Conservation (phyloP, 2,329 filamentous ascomycete genomes). For the Ophiostoma piceae region DNA sequence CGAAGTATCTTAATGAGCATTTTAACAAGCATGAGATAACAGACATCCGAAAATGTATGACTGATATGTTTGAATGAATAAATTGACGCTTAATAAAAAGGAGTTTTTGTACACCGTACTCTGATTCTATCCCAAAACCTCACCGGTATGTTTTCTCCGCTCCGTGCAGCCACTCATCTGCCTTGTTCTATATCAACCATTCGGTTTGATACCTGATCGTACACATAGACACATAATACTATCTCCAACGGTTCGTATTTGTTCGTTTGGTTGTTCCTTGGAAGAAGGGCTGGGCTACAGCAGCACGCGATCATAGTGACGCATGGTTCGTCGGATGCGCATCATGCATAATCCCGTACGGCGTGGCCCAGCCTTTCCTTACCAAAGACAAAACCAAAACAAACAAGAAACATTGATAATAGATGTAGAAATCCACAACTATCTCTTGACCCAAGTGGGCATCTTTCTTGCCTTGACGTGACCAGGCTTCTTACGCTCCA, state of each 20-base stretch:
- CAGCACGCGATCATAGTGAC: background rate
- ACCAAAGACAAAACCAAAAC: background rate
- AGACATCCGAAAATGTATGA: background rate
- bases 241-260: background rate
- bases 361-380: background rate
- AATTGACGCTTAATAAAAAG: background rate
- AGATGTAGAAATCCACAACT: slow-evolving; percentile 27
- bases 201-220: slow-evolving; percentile 21
- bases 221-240: slow-evolving; percentile 20
- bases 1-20: too few relatives aligned
- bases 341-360: background rate
- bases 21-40: background rate
- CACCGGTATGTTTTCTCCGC: background rate
- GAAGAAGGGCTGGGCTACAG: background rate
- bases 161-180: background rate
- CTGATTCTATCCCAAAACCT: background rate
- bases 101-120: slow-evolving; percentile 10
- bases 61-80: background rate
- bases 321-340: background rate
- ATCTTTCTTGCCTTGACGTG: slow-evolving; percentile 96
- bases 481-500: slow-evolving; percentile 97
- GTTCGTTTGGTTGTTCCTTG: background rate
- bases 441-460: slow-evolving; percentile 93
- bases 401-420: background rate
- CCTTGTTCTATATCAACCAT: slow-evolving; percentile 14